Base-by-base conservation (phyloP, 2,329 filamentous ascomycete genomes). In the Ophiostoma sp. region DNA sequence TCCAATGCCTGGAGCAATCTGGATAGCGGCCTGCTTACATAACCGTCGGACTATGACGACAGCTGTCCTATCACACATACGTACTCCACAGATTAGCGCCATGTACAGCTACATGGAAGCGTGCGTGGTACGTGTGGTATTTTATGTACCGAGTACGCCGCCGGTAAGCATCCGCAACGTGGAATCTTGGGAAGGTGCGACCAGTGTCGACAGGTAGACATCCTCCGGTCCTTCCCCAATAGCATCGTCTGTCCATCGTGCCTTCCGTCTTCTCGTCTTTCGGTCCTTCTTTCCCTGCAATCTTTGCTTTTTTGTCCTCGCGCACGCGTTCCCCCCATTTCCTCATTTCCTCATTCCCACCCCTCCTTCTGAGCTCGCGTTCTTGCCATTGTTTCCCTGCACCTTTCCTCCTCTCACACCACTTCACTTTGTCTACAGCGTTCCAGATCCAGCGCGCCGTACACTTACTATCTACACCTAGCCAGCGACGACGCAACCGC, bases 21-120 rank as follows among this genome's bases (percentile, higher is more conserved):
- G 49, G 49, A 44, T 7, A 44, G 12, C 9, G 9, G 40, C 27
- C 7, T 44, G n/a, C 63, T 64, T 64, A 64, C 14, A 9, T 64
- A 64, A 64, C 36, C 27, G 41, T 27, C 27, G 4, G 5, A 47
- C 27, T 42, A 65, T 65, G 44, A 49, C 64, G 64, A 65, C 64
- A 65, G 36, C 64, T 52, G 44, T 65, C 45, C 64, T 52, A 40
- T 49, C 42, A 40, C 58, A 60, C 36, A 60, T 42, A n/a, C 38
- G 11, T 62, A 41, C 38, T 38, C 64, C 45, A 38, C 64, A 40
- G 27, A n/a, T 58, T 14, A 14, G 16, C 49, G 14, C 1, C 5
- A 18, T 12, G 55, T 67, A 64, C 9, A 44, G n/a, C 4, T 64
- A 64, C 63, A 27, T 36, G 18, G 2, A 0, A 2, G 9, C 18